phyloP scores from a whole-genome alignment of 768 basidiomycete genomes.

The Lactarius indigo region DNA sequence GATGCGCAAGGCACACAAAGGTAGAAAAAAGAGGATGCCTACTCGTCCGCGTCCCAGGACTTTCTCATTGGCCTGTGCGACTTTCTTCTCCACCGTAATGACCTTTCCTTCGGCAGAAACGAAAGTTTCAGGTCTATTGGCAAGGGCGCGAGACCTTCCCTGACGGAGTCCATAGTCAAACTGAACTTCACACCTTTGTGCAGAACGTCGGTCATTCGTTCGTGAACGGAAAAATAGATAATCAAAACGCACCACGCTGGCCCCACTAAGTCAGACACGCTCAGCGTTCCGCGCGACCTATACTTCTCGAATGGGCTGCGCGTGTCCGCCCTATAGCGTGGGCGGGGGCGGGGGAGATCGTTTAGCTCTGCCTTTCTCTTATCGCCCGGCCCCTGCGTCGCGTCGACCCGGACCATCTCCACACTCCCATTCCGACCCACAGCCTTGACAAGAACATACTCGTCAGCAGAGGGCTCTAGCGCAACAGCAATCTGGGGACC shows the following conservation, averaged over 20 bases:
- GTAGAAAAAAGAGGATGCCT: slow-evolving; percentile 19
- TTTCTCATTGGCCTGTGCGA: slow-evolving; percentile 54
- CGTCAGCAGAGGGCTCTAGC: slow-evolving; percentile 18
- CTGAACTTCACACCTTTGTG: slow-evolving; percentile 73
- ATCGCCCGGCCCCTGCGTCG: background rate
- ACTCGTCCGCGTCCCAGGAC: slow-evolving; percentile 55
- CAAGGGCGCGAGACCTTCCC: slow-evolving; percentile 46
- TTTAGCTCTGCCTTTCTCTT: background rate
- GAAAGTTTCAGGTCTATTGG: slow-evolving; percentile 53
- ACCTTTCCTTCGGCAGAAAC: slow-evolving; percentile 53
- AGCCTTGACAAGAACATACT: slow-evolving; percentile 17
- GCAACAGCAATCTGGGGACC: slow-evolving; percentile 20
- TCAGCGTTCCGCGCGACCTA: slow-evolving; percentile 13
- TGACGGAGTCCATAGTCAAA: slow-evolving; percentile 73
- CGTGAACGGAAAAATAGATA: no score
- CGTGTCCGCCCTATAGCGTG: background rate
- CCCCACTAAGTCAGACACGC: slow-evolving; percentile 25
- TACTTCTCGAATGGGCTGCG: slow-evolving; percentile 21
- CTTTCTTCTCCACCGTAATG: slow-evolving; percentile 49
- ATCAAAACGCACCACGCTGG: slow-evolving; percentile 23
- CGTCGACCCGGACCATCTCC: background rate
- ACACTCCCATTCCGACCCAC: background rate
- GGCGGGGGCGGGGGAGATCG: background rate
- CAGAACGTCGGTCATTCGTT: background rate
- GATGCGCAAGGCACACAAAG: background rate